Evolutionary conservation across 139 green algal genomes (phyloP).

Genomic region (Chlamydomonas applanata): DNA sequence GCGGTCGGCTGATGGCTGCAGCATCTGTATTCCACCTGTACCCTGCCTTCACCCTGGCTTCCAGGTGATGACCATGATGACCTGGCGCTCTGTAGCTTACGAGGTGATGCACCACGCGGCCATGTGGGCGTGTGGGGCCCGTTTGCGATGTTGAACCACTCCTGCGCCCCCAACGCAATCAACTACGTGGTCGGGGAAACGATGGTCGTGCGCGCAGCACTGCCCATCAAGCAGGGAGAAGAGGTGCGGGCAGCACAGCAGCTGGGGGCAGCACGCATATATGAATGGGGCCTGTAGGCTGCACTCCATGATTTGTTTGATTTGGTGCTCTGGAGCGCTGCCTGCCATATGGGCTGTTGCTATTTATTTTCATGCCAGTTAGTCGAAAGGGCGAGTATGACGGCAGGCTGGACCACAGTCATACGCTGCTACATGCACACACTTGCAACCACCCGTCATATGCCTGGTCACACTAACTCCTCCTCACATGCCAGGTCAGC

Average conservation of each 20-base stretch:
- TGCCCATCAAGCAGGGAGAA: constrained; percentile 15
- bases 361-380: no score
- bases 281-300: no score
- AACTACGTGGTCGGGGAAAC: constrained; percentile 30
- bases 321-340: no score
- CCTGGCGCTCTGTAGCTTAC: constrained; percentile 12
- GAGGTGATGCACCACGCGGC: constrained; percentile 13
- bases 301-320: no score
- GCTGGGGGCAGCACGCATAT: no score
- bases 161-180: constrained; percentile 37
- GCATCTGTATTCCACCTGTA: constrained; percentile 2
- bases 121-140: constrained; percentile 39
- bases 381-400: no score
- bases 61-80: constrained; percentile 39
- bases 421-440: no score
- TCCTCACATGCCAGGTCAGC: constrained; percentile 21
- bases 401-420: no score
- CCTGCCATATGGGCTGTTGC: no score
- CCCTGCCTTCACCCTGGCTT: no score
- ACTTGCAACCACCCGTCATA: no score
- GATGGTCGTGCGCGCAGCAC: constrained; percentile 34
- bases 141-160: constrained; percentile 43
- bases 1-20: not conserved
- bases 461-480: not conserved
- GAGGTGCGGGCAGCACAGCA: no score